Percentiles rank a stretch among this genome's conserved stretches.
Evolutionary conservation across 116 monocot species (phyloP).

Genomic region (Zostera marina): DNA sequence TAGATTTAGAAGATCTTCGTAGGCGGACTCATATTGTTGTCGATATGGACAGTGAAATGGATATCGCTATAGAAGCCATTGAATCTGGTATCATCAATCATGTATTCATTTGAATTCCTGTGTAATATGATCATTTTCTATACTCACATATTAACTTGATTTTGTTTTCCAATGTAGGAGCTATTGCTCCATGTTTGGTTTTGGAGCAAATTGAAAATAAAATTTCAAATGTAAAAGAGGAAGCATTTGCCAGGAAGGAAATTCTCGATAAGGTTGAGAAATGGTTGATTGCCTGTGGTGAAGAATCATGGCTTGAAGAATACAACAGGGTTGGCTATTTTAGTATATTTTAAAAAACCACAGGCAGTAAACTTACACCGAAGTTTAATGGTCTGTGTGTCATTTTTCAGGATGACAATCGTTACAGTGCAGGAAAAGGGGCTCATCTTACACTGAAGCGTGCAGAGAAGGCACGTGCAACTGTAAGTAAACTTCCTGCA

Average conservation of each 20-base stretch:
- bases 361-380: not conserved
- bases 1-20: constrained; percentile 62
- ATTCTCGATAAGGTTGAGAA: constrained; percentile 94
- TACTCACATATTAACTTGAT: no score
- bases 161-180: constrained; percentile 24
- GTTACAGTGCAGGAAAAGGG: constrained; percentile 89
- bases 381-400: not conserved
- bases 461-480: constrained; percentile 84
- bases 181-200: constrained; percentile 52
- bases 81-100: constrained; percentile 40
- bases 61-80: constrained; percentile 52
- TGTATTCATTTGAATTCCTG: not conserved
- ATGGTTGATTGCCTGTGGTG: constrained; percentile 79
- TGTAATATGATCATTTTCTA: not conserved
- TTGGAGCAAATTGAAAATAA: constrained; percentile 74
- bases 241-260: constrained; percentile 84
- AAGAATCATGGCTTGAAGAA: constrained; percentile 94
- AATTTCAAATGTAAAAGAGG: constrained; percentile 69
- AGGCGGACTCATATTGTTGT: constrained; percentile 42
- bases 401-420: constrained; percentile 70
- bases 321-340: constrained; percentile 62
- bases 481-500: constrained; percentile 76
- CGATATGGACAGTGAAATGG: constrained; percentile 28
- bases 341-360: not conserved
- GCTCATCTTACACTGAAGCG: constrained; percentile 80